Base-by-base conservation (phyloP, 352 stramenopile species). In the Phytopythium ostracodes region DNA sequence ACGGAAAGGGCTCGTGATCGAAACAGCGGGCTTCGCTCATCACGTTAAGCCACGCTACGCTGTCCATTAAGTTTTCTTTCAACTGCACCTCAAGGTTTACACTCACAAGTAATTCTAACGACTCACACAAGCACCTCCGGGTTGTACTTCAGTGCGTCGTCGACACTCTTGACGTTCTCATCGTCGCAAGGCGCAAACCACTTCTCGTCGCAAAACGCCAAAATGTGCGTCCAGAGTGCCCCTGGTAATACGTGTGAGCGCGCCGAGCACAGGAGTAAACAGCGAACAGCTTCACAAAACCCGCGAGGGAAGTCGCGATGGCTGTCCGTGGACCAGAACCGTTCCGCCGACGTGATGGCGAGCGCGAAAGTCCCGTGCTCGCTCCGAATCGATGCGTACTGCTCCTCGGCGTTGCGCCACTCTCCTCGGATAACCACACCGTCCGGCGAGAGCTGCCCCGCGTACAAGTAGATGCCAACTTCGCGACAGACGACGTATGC, bases 281-380 rank as follows among this genome's bases (percentile, higher is more conserved):
- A 75, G n/a, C 65, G 27, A 11, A 87, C 68, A 0, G 62, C 66
- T 11, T 53, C 54, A 4, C 70, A 76, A 46, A 87, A 91, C 15
- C 62, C 63, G 6, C 50, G 44, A 1, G 82, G 76, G 46, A 87
- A 91, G 35, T 75, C 46, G 0, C 12, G 17, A 46, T 89, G 82
- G 36, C 79, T 88, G 12, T 49, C 59, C 2, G 64, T 44, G 25
- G 75, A 81, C 82, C 82, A 91, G 14, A 65, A 66, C 15, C 79
- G 77, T 43, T 52, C 69, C 0, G 68, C 63, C 1, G 74, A 53
- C 29, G 76, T 63, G 9, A 91, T 58, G 29, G 83, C 73, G 35
- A 86, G 75, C 22, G 75, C 79, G 63, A 89, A 88, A 1, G 62
- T 87, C 14, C 82, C 82, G 25, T 81, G 74, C 54, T 91, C 82